These are phyloP conservation scores for Glycyrrhiza uralensis DNA, from an alignment of 306 rosid species.

Conservation along the genomic window DNA sequence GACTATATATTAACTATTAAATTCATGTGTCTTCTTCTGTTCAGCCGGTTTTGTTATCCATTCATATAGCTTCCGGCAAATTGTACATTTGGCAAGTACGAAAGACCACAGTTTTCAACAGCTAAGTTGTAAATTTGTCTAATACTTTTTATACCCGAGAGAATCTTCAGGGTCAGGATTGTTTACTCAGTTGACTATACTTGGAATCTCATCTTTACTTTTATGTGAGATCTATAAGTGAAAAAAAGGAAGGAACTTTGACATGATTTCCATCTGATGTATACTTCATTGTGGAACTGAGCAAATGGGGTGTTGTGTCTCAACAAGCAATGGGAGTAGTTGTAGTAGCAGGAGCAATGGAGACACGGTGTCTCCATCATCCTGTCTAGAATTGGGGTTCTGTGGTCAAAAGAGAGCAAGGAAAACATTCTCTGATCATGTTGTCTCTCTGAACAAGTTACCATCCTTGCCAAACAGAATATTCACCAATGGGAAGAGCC, in stretches of 20 bases:
- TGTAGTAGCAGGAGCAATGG: constrained; percentile 62
- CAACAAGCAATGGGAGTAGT: constrained; percentile 64
- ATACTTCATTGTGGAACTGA: constrained; percentile 44
- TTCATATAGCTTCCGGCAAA: constrained; percentile 30
- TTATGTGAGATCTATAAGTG: constrained; percentile 56
- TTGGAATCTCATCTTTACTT: constrained; percentile 31
- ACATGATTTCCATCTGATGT: constrained; percentile 34
- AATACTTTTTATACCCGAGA: constrained; percentile 26
- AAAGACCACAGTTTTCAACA: constrained; percentile 34
- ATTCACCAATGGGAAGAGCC: constrained; percentile 70
- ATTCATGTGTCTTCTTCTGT: constrained; percentile 45
- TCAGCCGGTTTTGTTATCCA: constrained; percentile 49
- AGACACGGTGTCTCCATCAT: constrained; percentile 40
- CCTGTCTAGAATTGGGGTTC: constrained; percentile 46
- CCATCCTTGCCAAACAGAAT: constrained; percentile 67
- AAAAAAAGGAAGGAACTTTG: constrained; percentile 31
- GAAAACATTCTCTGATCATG: constrained; percentile 57
- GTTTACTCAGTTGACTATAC: constrained; percentile 40
- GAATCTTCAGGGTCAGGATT: constrained; percentile 41
- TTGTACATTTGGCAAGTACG: constrained; percentile 47
- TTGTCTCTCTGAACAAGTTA: constrained; percentile 49
- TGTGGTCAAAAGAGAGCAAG: constrained; percentile 53
- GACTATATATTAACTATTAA: constrained; percentile 35
- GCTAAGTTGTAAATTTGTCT: constrained; percentile 37
- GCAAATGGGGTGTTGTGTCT: constrained; percentile 83